phyloP scores from a whole-genome alignment of 2,329 filamentous ascomycete species.

The Rosellinia necatrix region DNA sequence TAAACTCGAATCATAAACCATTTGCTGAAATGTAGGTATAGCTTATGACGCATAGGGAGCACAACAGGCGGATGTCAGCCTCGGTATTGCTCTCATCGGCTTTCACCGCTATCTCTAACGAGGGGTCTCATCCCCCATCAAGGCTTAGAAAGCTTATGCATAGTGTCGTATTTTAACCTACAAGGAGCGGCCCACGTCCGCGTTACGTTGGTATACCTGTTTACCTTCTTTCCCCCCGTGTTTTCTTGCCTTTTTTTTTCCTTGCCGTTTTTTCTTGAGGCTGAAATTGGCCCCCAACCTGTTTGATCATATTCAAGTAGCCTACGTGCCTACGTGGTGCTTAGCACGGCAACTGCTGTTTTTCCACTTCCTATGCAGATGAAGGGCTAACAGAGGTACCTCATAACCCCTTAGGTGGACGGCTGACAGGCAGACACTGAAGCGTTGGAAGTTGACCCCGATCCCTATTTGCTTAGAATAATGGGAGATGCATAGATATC shows the following conservation, averaged over 20 bases:
- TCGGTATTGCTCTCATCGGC: conserved; percentile 1
- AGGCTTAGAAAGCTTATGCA: conserved; percentile 11
- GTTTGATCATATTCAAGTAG: background rate
- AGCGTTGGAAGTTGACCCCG: background rate
- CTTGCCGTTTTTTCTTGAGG: background rate
- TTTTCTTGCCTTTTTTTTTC: too few species aligned
- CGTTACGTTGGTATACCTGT: background rate
- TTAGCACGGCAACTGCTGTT: conserved; percentile 1
- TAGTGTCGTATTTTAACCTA: background rate
- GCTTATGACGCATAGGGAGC: conserved; percentile 2
- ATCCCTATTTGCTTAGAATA: background rate
- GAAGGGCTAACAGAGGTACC: background rate
- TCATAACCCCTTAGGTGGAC: background rate
- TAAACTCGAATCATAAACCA: background rate
- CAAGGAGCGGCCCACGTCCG: background rate
- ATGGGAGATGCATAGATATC: conserved; percentile 5
- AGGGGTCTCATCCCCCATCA: background rate
- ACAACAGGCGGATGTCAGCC: conserved; percentile 12
- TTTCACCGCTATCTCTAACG: conserved; percentile 14
- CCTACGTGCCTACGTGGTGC: background rate
- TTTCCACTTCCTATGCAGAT: conserved; percentile 20
- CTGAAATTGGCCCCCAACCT: background rate
- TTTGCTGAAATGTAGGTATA: background rate
- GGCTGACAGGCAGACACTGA: conserved; percentile 1
- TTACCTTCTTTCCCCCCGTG: background rate